Evolutionary conservation across 2,329 filamentous ascomycete species (phyloP).

Genomic region (Scedosporium boydii): DNA sequence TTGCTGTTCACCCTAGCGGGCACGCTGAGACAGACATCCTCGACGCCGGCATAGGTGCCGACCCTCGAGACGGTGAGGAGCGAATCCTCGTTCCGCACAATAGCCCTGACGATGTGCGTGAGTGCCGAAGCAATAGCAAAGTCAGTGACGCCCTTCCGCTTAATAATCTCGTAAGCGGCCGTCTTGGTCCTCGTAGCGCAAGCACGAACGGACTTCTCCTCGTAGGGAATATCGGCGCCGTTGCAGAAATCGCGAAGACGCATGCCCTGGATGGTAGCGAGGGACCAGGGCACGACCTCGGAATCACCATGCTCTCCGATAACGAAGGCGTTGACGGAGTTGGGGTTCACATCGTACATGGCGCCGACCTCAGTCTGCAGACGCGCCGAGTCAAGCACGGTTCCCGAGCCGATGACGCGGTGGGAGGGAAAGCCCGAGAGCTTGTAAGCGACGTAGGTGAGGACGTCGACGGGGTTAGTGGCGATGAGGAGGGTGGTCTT

Average conservation of each 20-base stretch:
- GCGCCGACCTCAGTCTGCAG: constrained; percentile 18
- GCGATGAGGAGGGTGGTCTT: constrained; percentile 21
- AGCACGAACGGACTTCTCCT: constrained; percentile 15
- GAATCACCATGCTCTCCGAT: constrained; percentile 23
- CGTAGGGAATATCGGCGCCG: constrained; percentile 14
- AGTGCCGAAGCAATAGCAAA: constrained; percentile 21
- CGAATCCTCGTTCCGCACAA: constrained; percentile 18
- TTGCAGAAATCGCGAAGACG: constrained; percentile 16
- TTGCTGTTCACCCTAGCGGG: constrained; percentile 17
- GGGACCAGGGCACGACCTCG: constrained; percentile 21
- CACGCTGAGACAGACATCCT: constrained; percentile 17
- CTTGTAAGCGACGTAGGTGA: constrained; percentile 18
- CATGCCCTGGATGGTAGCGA: constrained; percentile 20
- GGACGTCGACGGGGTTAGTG: constrained; percentile 22
- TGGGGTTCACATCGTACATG: constrained; percentile 17
- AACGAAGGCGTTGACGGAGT: constrained; percentile 21
- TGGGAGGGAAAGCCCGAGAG: constrained; percentile 20
- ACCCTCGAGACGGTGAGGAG: constrained; percentile 18
- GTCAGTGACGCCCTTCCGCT: constrained; percentile 22
- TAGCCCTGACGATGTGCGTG: constrained; percentile 19
- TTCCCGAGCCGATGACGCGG: constrained; percentile 21
- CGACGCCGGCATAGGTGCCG: constrained; percentile 17
- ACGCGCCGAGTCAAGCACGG: constrained; percentile 20
- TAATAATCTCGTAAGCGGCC: constrained; percentile 22
- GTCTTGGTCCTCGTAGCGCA: constrained; percentile 16